These are phyloP conservation scores for Syzygium grande DNA, from an alignment of 345 rosid genomes.

Conservation along the genomic window DNA sequence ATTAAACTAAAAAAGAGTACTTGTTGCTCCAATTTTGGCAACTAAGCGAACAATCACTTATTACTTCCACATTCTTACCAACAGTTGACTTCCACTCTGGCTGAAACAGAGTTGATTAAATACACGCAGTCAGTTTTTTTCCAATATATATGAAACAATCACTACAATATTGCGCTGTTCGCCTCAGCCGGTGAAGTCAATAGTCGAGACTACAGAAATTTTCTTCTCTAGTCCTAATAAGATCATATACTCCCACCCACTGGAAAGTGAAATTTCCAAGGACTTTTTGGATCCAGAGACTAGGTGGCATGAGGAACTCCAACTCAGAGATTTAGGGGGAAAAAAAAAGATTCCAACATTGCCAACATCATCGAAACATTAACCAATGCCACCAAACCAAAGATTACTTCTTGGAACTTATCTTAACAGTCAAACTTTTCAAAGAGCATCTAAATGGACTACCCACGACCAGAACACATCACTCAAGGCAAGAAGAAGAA, in stretches of 20 bases:
- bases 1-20: background rate
- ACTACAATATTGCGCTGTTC: background rate
- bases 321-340: background rate
- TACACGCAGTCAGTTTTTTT: background rate
- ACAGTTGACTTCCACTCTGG: background rate
- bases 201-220: background rate
- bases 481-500: background rate
- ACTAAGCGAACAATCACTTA: background rate
- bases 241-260: background rate
- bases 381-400: background rate
- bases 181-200: background rate
- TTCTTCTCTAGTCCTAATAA: background rate
- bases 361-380: background rate
- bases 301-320: background rate
- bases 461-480: background rate
- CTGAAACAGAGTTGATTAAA: background rate
- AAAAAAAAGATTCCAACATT: background rate
- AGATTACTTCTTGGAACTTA: background rate
- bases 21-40: background rate
- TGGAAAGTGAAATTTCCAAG: background rate
- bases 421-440: no score
- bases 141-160: background rate
- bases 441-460: background rate
- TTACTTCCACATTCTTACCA: background rate
- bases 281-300: background rate